Conservation (phyloP, 352 stramenopile genomes). For the Globisporangium nunn region DNA sequence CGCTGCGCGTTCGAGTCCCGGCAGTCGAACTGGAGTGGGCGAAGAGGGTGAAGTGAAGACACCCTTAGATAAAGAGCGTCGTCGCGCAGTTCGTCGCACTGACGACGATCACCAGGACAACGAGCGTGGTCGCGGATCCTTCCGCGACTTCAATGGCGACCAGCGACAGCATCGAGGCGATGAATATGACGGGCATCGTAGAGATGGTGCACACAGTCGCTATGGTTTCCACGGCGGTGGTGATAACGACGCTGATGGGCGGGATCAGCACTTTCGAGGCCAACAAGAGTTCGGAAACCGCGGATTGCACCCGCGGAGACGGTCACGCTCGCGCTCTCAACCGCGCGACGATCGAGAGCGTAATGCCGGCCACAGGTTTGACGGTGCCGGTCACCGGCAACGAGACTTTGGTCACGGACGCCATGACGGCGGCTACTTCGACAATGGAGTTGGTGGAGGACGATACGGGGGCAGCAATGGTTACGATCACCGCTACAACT, state of each 20-base stretch:
- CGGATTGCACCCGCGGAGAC: background rate
- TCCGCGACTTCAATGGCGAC: conserved; percentile 1
- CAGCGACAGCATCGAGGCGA: background rate
- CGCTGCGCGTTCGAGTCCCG: background rate
- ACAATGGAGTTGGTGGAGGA: background rate
- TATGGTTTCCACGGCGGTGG: background rate
- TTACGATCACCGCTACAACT: background rate
- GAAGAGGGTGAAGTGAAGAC: background rate
- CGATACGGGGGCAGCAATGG: background rate
- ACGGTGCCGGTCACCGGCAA: background rate
- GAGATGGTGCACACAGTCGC: background rate
- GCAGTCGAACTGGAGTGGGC: background rate
- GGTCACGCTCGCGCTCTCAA: background rate
- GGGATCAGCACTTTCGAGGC: background rate
- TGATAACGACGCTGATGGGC: background rate
- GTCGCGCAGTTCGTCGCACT: background rate
- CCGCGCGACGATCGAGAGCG: background rate
- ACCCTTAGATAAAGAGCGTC: background rate
- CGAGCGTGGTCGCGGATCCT: background rate
- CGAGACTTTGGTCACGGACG: conserved; percentile 6
- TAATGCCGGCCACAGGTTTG: background rate
- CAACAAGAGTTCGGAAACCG: background rate
- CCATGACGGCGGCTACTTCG: conserved; percentile 1
- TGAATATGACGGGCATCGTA: background rate
- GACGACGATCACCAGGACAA: background rate